These are phyloP conservation scores for Hypocrella siamensis DNA, from an alignment of 2,329 filamentous ascomycete genomes.

Conservation along the genomic window DNA sequence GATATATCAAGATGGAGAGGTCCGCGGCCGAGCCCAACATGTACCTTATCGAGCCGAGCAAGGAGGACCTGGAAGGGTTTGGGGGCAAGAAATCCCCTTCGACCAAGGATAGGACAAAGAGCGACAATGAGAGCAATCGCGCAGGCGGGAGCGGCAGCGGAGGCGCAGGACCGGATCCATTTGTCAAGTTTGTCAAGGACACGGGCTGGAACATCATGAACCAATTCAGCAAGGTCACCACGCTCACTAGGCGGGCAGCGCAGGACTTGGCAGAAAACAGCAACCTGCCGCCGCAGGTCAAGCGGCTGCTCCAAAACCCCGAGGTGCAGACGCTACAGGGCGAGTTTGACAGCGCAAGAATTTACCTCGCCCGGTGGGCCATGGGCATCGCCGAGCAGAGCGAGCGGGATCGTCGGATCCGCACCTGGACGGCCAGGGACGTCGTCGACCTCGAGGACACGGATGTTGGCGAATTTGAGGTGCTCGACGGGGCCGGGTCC, in stretches of 20 bases:
- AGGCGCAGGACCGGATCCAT: conserved; percentile 76
- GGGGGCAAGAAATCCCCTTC: conserved; percentile 45
- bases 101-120: conserved; percentile 10
- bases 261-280: conserved; percentile 87
- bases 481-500: conserved; percentile 64
- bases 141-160: conserved; percentile 22
- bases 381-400: conserved; percentile 98
- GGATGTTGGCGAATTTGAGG: conserved; percentile 88
- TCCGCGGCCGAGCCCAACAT: conserved; percentile 78
- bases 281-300: conserved; percentile 75
- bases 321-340: conserved; percentile 93
- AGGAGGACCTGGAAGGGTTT: conserved; percentile 74
- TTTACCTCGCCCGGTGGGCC: conserved; percentile 92
- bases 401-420: conserved; percentile 67
- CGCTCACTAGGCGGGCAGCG: conserved; percentile 81
- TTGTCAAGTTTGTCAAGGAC: conserved; percentile 88
- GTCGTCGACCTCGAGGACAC: conserved; percentile 89
- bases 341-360: conserved; percentile 88
- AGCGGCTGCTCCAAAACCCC: conserved; percentile 71
- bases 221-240: conserved; percentile 93
- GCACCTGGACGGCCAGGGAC: conserved; percentile 88
- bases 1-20: conserved; percentile 70
- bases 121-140: conserved; percentile 5
- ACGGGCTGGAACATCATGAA: conserved; percentile 94
- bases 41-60: conserved; percentile 75